Percentiles rank a stretch among this genome's conserved stretches.
phyloP scores from a whole-genome alignment of 768 basidiomycete species.

The Boletus rufocinnamomeus region DNA sequence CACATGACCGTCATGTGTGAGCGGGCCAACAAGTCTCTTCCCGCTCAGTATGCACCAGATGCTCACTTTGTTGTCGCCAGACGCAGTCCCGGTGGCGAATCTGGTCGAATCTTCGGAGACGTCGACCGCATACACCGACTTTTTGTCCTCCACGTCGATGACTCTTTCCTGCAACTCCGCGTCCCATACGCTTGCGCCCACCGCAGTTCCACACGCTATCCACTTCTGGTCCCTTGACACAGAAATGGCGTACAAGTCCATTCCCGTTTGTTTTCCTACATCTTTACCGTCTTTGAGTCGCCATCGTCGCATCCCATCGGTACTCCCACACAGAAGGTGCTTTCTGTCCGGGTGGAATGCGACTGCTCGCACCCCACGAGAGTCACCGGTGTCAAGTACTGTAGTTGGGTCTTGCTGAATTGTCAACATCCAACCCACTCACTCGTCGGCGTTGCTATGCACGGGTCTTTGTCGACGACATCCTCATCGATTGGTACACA shows the following conservation, averaged over 20 bases:
- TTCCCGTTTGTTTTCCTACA: not conserved
- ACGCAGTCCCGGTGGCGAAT: not conserved
- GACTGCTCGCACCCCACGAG: not conserved
- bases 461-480: not conserved
- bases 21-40: not conserved
- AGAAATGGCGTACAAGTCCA: not conserved
- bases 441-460: not conserved
- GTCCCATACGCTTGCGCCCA: not conserved
- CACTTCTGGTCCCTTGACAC: not conserved
- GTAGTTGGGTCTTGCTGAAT: not conserved
- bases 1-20: not conserved
- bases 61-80: not conserved
- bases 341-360: constrained; percentile 5
- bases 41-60: not conserved
- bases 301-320: not conserved
- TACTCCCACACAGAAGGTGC: not conserved
- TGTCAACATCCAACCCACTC: not conserved
- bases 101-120: constrained; percentile 1
- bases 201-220: not conserved
- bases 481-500: too few species aligned
- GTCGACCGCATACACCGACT: not conserved
- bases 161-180: not conserved
- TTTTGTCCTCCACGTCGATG: not conserved
- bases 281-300: not conserved
- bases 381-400: not conserved